These are phyloP conservation scores for Tillandsia leiboldiana DNA, from an alignment of 176 grass and related monocot genomes.

Conservation along the genomic window DNA sequence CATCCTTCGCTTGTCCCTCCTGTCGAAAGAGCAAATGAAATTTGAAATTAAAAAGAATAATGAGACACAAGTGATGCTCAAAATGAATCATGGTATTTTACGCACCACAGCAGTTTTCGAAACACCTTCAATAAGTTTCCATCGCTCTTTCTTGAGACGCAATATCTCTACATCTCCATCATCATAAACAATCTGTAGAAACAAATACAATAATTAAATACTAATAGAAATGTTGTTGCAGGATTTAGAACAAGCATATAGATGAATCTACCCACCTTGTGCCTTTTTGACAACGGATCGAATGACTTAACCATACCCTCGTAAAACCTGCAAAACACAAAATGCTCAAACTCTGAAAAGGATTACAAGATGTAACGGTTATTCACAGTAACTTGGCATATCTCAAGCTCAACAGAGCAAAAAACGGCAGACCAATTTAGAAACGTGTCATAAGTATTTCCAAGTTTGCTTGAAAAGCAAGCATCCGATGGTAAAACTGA, in stretches of 20 bases:
- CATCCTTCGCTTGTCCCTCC: slow-evolving; percentile 33
- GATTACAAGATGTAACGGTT: slow-evolving; percentile 2
- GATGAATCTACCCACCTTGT: slow-evolving; percentile 36
- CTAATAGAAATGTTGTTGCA: neutral
- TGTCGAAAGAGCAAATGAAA: slow-evolving; percentile 26
- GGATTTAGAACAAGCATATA: neutral
- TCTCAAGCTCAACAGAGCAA: neutral
- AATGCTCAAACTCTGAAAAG: slow-evolving; percentile 19
- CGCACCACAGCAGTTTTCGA: slow-evolving; percentile 12
- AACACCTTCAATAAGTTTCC: slow-evolving; percentile 37
- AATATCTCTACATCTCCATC: slow-evolving; percentile 70
- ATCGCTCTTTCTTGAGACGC: slow-evolving; percentile 42
- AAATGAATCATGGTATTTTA: slow-evolving; percentile 1
- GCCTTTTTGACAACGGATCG: slow-evolving; percentile 33
- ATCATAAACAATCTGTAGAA: slow-evolving; percentile 55
- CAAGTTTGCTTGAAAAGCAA: neutral
- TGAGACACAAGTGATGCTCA: neutral
- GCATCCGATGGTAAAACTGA: neutral
- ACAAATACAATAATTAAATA: slow-evolving; percentile 14
- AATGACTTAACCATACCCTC: slow-evolving; percentile 41
- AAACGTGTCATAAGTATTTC: no score
- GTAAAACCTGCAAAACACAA: slow-evolving; percentile 62
- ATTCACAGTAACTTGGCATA: slow-evolving; percentile 9
- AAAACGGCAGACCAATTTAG: neutral
- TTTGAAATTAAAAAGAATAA: neutral